These are phyloP conservation scores for Entoloma clypeatum DNA, from an alignment of 1,284 basidiomycete species.

Conservation along the genomic window DNA sequence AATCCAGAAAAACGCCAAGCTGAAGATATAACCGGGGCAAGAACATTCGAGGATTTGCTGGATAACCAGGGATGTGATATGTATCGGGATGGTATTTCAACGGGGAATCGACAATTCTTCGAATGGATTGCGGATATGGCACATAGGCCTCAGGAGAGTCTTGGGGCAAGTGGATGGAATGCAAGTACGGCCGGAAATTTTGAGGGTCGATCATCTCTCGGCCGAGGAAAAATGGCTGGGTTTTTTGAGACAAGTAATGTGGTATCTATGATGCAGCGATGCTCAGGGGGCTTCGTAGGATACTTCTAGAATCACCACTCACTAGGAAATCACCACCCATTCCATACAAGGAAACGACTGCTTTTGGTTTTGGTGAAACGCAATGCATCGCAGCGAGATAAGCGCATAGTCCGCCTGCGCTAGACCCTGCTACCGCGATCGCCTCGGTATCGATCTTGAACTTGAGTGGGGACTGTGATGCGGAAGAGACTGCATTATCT, in stretches of 20 bases:
- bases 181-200: constrained; percentile 32
- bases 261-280: constrained; percentile 30
- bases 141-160: constrained; percentile 3
- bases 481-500: neutral
- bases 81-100: constrained; percentile 46
- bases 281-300: neutral
- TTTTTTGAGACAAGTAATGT: constrained; percentile 35
- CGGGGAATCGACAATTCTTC: constrained; percentile 39
- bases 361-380: constrained; percentile 47
- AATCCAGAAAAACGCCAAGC: constrained; percentile 54
- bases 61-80: constrained; percentile 48
- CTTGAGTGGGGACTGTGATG: neutral
- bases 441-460: constrained; percentile 40
- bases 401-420: constrained; percentile 60
- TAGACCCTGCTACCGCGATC: constrained; percentile 54
- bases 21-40: constrained; percentile 56
- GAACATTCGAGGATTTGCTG: constrained; percentile 60
- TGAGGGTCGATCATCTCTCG: constrained; percentile 36
- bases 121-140: constrained; percentile 22
- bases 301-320: constrained; percentile 19
- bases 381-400: constrained; percentile 56
- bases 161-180: constrained; percentile 32
- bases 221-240: constrained; percentile 36
- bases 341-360: constrained; percentile 54
- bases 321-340: constrained; percentile 62